These are phyloP conservation scores for Cyclotella atomus DNA, from an alignment of 108 stramenopile species.

Conservation along the genomic window DNA sequence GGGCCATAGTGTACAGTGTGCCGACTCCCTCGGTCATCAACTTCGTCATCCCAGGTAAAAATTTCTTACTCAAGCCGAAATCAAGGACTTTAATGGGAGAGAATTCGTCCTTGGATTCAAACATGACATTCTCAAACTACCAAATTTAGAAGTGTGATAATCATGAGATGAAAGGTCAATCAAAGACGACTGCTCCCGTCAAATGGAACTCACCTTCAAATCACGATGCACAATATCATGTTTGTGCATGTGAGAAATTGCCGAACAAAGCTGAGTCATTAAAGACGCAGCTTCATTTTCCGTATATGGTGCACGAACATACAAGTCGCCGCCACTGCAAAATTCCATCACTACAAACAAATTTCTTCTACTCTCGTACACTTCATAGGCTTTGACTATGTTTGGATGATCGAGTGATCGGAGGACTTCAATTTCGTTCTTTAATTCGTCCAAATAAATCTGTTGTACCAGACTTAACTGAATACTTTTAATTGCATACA, in stretches of 20 bases:
- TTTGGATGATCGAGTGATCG: constrained; percentile 91
- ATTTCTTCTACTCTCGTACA: constrained; percentile 67
- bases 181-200: constrained; percentile 49
- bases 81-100: constrained; percentile 89
- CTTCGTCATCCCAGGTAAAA: constrained; percentile 38
- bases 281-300: constrained; percentile 70
- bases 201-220: too few relatives aligned
- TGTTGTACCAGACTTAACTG: constrained; percentile 62
- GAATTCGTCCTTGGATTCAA: constrained; percentile 48
- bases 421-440: constrained; percentile 90
- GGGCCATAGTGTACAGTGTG: constrained; percentile 86
- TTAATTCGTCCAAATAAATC: constrained; percentile 75
- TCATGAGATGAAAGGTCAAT: too few relatives aligned
- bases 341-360: constrained; percentile 85
- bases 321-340: constrained; percentile 89
- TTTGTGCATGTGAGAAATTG: constrained; percentile 80
- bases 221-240: constrained; percentile 89
- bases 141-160: too few relatives aligned
- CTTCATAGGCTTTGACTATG: constrained; percentile 91
- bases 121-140: constrained; percentile 91
- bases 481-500: constrained; percentile 75
- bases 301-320: constrained; percentile 79
- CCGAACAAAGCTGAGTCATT: constrained; percentile 66
- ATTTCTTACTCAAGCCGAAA: constrained; percentile 88
- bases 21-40: constrained; percentile 70